Conservation (phyloP, 768 basidiomycete genomes). For the Boletus sp. region DNA sequence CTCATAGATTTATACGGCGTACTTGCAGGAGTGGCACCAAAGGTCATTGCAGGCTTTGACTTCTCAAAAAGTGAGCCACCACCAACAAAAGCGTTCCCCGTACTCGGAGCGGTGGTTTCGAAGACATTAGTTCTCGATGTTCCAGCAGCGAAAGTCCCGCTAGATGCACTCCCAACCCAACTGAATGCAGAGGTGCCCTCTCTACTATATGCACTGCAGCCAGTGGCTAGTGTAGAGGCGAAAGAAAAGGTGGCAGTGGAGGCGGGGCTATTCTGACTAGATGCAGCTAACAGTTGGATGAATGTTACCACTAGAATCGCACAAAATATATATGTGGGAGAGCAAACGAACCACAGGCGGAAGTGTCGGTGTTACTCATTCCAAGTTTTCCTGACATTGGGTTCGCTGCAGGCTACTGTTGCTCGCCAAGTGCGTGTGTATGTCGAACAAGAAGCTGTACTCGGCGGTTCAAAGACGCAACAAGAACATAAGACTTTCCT, state of each 20-base stretch:
- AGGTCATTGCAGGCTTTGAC: slow-evolving; percentile 43
- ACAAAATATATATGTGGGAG: not conserved
- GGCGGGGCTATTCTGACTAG: slow-evolving; percentile 38
- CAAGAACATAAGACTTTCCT: slow-evolving; percentile 29
- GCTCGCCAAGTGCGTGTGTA: slow-evolving; percentile 57
- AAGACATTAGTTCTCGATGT: slow-evolving; percentile 33
- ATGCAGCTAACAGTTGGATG: slow-evolving; percentile 33
- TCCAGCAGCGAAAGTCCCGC: slow-evolving; percentile 29
- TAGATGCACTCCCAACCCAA: slow-evolving; percentile 41
- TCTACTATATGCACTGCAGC: slow-evolving; percentile 70
- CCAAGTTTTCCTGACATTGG: slow-evolving; percentile 77
- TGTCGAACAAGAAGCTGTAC: slow-evolving; percentile 52
- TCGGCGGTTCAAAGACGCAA: slow-evolving; percentile 22
- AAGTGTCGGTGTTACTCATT: slow-evolving; percentile 33
- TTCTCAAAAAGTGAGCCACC: slow-evolving; percentile 60
- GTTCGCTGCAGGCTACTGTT: slow-evolving; percentile 65
- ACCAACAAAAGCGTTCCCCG: slow-evolving; percentile 41
- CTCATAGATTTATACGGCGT: slow-evolving; percentile 6
- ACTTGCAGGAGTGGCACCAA: slow-evolving; percentile 39
- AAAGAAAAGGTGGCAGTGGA: slow-evolving; percentile 48
- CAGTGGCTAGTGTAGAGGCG: slow-evolving; percentile 61
- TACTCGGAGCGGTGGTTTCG: slow-evolving; percentile 31
- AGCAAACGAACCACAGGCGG: slow-evolving; percentile 36
- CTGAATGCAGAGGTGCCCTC: slow-evolving; percentile 55
- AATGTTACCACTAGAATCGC: slow-evolving; percentile 1